Evolutionary conservation across 2,329 filamentous ascomycete genomes (phyloP).

Genomic region (Chaetomium olivaceum): DNA sequence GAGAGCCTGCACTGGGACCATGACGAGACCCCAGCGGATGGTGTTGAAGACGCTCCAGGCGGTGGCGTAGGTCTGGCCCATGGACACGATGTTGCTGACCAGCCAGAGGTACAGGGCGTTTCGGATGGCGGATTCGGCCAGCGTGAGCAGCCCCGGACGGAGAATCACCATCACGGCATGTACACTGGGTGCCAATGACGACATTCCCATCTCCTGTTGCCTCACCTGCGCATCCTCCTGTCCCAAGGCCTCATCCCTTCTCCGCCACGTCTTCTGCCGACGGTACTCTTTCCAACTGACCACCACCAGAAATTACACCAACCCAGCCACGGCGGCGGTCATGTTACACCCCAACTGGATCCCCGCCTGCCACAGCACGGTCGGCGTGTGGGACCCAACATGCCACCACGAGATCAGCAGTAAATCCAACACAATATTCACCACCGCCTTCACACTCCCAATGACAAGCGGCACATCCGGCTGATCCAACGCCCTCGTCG

Average conservation of each 20-base stretch:
- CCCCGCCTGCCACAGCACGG: slow-evolving; percentile 63
- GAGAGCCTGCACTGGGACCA: slow-evolving; percentile 69
- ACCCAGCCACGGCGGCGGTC: slow-evolving; percentile 53
- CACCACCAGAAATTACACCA: slow-evolving; percentile 60
- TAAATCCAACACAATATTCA: slow-evolving; percentile 69
- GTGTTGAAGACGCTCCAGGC: slow-evolving; percentile 75
- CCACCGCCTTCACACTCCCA: slow-evolving; percentile 53
- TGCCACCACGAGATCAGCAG: slow-evolving; percentile 67
- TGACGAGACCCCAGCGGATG: slow-evolving; percentile 72
- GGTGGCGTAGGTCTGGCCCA: slow-evolving; percentile 66
- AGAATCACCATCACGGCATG: slow-evolving; percentile 52
- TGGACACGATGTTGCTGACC: slow-evolving; percentile 61
- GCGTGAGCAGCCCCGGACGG: slow-evolving; percentile 59
- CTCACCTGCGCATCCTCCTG: too few species aligned
- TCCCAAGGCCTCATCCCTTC: background rate
- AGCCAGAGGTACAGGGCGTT: slow-evolving; percentile 74
- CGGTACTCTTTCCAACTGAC: slow-evolving; percentile 33
- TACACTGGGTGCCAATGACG: slow-evolving; percentile 39
- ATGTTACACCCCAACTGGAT: slow-evolving; percentile 64
- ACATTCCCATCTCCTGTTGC: background rate
- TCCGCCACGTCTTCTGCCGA: background rate
- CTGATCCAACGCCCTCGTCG: background rate
- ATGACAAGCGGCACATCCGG: background rate
- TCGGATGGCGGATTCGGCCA: slow-evolving; percentile 64
- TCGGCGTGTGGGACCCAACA: slow-evolving; percentile 54